Evolutionary conservation across 106 monocot species (phyloP), one percentile per base, ranked within the genome.

Genomic region (Dioscorea alata): DNA sequence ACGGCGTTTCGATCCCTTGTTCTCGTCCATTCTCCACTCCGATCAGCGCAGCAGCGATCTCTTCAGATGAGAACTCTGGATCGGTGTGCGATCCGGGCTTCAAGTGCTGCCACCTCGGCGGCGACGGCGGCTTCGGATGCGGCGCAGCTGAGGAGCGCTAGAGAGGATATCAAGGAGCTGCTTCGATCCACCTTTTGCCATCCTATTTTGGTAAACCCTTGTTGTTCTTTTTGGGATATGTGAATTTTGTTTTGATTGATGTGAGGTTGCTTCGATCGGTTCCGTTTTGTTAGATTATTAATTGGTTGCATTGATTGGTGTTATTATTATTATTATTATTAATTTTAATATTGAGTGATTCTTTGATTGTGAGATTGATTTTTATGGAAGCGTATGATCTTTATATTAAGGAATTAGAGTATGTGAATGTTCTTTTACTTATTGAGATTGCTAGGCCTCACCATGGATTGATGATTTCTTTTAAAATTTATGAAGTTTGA

Each of bases 131-230:
- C 85, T 15, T 82, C 91, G 42, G 91, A 91, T 65, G 62, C 81
- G 31, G 74, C 61, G 24, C 91, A 96, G 84, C 54, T 96, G 78
- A 89, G 57, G 67, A 78, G 86, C 71, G 95, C 91, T 33, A 84
- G 86, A 69, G 91, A 91, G 80, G 96, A 96, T 59, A 84, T 96
- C 72, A 81, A 68, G 77, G 88, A 80, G 71, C 86, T 96, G 1
- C 88, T 96, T 52, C 82, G 70, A 63, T 57, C 76, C 16, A 82
- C 75, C 49, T 89, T 69, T 66, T 84, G 91, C 76, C 91, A 95
- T 74, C 94, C 94, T 9, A 91, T 95, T 57, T 58, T 93, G 86
- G 92, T 89, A 76, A 32, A 33, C n/a, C 1, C 19, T 18, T 49
- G 17, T 5, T 2, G 19, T 25, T n/a, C n/a, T 20, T 50, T 34